Evolutionary conservation across 1,284 basidiomycete species (phyloP), one percentile per base, ranked within the genome.

Genomic region (Trametes pubescens): DNA sequence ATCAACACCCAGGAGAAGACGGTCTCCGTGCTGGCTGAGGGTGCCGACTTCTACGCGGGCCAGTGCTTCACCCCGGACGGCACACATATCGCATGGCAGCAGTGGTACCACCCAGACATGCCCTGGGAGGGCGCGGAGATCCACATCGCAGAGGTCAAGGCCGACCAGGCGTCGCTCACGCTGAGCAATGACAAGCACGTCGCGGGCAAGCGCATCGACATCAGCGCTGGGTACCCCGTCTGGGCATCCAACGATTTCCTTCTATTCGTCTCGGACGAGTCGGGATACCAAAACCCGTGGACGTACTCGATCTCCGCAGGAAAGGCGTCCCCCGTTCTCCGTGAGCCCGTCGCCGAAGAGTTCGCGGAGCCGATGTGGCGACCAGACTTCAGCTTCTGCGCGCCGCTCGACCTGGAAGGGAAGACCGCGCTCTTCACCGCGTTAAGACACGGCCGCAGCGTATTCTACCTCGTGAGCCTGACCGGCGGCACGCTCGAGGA

Each of bases 31-130:
- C 74, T 89, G 34, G 75, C 82, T 7, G 76, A 78, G n/a, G 89
- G 88, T 11, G 82, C 84, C 4, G 89, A 92, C 72, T 92, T 92
- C 74, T 92, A 91, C 70, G 80, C 82, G 6, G 69, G 81, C 1
- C 86, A 91, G 0, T 78, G 76, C 29, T 90, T 93, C 75, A 90
- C 89, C 24, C 85, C 89, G 0, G 85, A 91, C 68, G 93, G 91
- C 0, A 80, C 76, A 22, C 82, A 82, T 48, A 70, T 94, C 21
- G 85, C 84, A 3, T 95, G 89, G 88, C 80, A 88, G 52, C 82
- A 90, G 64, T 94, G 92, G 92, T 79, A 77, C 65, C 88, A 89
- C 66, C 93, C 93, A 0, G 86, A 92, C 71, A 94, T 94, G 93
- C 91, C 92, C 22, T 94, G 91, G 89, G 87, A 92, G 69, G 89